These are phyloP conservation scores for Paracoccidioides lutzii DNA, from an alignment of 2,329 filamentous ascomycete species.

Conservation along the genomic window DNA sequence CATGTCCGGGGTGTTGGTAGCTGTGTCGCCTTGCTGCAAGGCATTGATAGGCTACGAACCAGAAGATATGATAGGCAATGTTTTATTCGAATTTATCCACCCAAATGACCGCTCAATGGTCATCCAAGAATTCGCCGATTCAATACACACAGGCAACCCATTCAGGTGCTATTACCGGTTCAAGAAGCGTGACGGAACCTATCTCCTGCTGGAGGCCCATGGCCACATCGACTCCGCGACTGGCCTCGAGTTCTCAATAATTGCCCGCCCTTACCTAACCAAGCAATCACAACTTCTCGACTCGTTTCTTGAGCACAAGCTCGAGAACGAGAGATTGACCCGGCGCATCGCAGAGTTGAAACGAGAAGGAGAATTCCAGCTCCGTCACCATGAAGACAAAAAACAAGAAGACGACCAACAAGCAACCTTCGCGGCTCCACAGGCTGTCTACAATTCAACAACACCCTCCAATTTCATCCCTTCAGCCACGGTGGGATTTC, in stretches of 20 bases:
- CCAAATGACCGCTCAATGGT: slow-evolving; percentile 74
- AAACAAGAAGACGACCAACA: slow-evolving; percentile 45
- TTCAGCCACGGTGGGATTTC: not conserved
- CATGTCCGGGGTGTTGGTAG: slow-evolving; percentile 68
- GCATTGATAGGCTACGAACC: slow-evolving; percentile 61
- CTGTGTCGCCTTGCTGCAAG: slow-evolving; percentile 69
- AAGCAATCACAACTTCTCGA: slow-evolving; percentile 76
- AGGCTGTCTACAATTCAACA: slow-evolving; percentile 16
- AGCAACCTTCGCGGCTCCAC: slow-evolving; percentile 28
- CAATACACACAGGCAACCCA: slow-evolving; percentile 65
- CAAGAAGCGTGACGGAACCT: slow-evolving; percentile 58
- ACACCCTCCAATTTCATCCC: not conserved
- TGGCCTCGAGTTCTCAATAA: slow-evolving; percentile 72
- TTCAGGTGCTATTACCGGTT: slow-evolving; percentile 81
- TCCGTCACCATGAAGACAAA: slow-evolving; percentile 47
- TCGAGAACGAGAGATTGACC: slow-evolving; percentile 79
- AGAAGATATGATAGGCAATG: slow-evolving; percentile 57
- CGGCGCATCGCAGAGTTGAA: slow-evolving; percentile 76
- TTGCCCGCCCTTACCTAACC: slow-evolving; percentile 79
- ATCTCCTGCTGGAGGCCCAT: slow-evolving; percentile 76
- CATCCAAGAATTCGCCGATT: slow-evolving; percentile 77
- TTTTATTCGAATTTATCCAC: slow-evolving; percentile 73
- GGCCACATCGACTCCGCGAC: slow-evolving; percentile 79
- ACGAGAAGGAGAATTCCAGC: slow-evolving; percentile 65
- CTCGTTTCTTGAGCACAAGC: slow-evolving; percentile 91